These are phyloP conservation scores for Dalechampia spathulata DNA, from an alignment of 441 rosid genomes.

Conservation along the genomic window DNA sequence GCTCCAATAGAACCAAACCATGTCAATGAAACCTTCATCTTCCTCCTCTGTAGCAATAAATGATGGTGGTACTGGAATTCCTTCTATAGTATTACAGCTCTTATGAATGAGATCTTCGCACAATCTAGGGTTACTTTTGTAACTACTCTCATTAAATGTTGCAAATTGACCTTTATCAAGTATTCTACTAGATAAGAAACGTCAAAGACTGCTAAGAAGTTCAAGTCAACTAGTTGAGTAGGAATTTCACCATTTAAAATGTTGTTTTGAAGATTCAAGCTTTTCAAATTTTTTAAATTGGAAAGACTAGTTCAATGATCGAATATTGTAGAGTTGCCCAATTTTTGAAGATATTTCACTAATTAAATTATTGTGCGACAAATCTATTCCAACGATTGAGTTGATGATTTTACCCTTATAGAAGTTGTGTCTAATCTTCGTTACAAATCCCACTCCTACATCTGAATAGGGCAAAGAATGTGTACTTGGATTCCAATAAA, in stretches of 20 bases:
- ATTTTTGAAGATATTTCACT: constrained; percentile 2
- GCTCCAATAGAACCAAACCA: too few relatives aligned
- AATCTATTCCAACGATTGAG: constrained; percentile 8
- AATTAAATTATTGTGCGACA: constrained; percentile 8
- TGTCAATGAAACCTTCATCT: too few relatives aligned
- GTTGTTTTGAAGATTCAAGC: constrained; percentile 16
- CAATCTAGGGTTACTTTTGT: constrained; percentile 11
- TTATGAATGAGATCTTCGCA: constrained; percentile 1
- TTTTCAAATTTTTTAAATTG: not conserved
- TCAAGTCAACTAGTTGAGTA: not conserved
- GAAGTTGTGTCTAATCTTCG: not conserved
- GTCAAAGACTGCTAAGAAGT: constrained; percentile 6
- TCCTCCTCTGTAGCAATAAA: too few relatives aligned
- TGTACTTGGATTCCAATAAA: too few relatives aligned
- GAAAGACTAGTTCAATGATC: constrained; percentile 15
- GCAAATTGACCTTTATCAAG: constrained; percentile 7
- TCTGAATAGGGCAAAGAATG: not conserved
- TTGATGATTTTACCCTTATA: constrained; percentile 2
- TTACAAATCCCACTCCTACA: not conserved
- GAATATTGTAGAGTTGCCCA: not conserved
- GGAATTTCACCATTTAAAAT: constrained; percentile 14
- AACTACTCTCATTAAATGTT: constrained; percentile 4
- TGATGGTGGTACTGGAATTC: not conserved
- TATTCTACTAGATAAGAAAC: constrained; percentile 14
- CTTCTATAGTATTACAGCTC: not conserved